Base-by-base conservation (phyloP, 2,329 filamentous ascomycete species). In the Erysiphe pisi region DNA sequence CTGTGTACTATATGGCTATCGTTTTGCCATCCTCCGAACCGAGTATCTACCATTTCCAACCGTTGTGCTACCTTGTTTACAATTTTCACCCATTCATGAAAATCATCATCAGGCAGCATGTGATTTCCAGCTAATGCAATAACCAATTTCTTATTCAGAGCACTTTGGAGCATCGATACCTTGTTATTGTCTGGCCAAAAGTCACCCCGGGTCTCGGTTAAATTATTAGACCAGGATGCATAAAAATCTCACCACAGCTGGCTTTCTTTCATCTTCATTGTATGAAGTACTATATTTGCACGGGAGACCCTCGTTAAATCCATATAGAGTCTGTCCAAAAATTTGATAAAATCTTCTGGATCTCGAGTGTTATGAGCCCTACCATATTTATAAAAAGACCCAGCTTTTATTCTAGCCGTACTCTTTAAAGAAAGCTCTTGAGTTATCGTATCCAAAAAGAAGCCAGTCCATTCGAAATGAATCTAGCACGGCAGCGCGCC, bases 161-260 rank as follows among this genome's bases (percentile, higher is more conserved):
- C n/a, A 70, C 31, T 28, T 40, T 40, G 63, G 28, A 70, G 25
- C 63, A 70, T 28, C 9, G 63, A 70, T 28, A 70, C 40, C 31
- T 70, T 70, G 31, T 70, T 70, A 8, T 70, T 28, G 31, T 70
- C 63, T 40, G 63, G 25, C 63, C 63, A 70, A 70, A 70, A 70
- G 36, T 70, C 63, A 20, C 16, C 16, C 31, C 63, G n/a, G 9
- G 63, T n/a, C 16, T 68, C 63, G 11, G 63, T 68, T 36, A 68
- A 68, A 12, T 68, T 68, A 28, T 68, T 68, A 20, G 63, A 68
- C 63, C 31, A 68, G 18, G 63, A 68, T 11, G 63, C 63, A 20
- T 25, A 11, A 68, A 68, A 68, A 9, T 68, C n/a, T 20, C 11
- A 40, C 63, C 63, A 68, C 18, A 8, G n/a, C 31, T 68, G 63